phyloP scores from a whole-genome alignment of 73 alveolate species.

The Uronychia binucleata region DNA sequence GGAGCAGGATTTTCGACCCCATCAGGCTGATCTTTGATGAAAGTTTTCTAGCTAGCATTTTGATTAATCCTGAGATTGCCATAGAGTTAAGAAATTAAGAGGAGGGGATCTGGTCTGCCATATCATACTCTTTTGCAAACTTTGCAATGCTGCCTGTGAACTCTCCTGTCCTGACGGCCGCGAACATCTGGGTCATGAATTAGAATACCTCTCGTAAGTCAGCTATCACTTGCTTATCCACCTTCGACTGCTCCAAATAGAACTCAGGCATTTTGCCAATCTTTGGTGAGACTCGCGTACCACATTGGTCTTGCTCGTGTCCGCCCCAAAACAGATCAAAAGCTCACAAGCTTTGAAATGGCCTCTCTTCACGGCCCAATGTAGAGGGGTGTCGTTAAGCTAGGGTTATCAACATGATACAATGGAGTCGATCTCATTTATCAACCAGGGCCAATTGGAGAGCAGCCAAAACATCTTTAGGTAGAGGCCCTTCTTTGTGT shows the following conservation, averaged over 20 bases:
- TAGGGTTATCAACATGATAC: background rate
- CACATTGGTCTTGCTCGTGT: background rate
- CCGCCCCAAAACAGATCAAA: background rate
- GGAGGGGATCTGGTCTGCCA: background rate
- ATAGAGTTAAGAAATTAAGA: too few relatives aligned
- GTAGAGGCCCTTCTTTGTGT: background rate
- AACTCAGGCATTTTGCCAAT: background rate
- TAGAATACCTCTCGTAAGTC: too few relatives aligned
- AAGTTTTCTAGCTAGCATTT: too few relatives aligned
- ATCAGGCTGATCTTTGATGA: too few relatives aligned
- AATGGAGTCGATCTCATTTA: background rate
- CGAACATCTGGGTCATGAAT: background rate
- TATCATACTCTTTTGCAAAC: background rate
- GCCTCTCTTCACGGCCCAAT: conserved; percentile 6
- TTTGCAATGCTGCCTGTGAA: background rate
- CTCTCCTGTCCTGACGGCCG: background rate
- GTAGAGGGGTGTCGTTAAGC: background rate
- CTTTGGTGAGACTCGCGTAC: background rate
- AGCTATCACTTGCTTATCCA: background rate
- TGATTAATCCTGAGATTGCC: too few relatives aligned
- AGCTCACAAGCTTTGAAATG: background rate
- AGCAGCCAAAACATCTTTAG: background rate
- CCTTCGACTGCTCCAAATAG: background rate
- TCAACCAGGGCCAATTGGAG: background rate
- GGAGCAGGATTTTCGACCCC: too few relatives aligned